phyloP scores from a whole-genome alignment of 495 filamentous ascomycete species.

The Coniosporium apollinis region DNA sequence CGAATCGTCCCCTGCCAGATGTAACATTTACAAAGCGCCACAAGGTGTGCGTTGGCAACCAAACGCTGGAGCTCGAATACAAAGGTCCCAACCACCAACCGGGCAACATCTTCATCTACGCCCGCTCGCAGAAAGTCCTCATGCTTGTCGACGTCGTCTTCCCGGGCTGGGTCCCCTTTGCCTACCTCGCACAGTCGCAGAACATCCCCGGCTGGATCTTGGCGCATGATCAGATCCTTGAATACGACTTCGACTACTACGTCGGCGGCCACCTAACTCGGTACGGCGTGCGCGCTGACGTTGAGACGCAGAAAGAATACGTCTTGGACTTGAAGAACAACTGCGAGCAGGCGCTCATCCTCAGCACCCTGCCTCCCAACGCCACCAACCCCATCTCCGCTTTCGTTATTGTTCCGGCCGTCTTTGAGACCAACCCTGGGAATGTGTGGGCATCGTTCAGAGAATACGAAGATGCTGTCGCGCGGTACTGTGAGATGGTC shows the following conservation, averaged over 20 bases:
- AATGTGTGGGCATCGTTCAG: slow-evolving; percentile 22
- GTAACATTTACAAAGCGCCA: slow-evolving; percentile 18
- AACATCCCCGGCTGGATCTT: slow-evolving; percentile 25
- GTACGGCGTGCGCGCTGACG: slow-evolving; percentile 19
- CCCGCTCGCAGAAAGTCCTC: slow-evolving; percentile 22
- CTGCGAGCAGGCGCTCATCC: slow-evolving; percentile 16
- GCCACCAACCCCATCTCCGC: slow-evolving; percentile 7
- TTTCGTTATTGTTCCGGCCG: slow-evolving; percentile 3
- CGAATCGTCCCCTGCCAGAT: slow-evolving; percentile 19
- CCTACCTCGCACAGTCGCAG: slow-evolving; percentile 17
- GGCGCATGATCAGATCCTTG: slow-evolving; percentile 25
- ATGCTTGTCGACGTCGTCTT: slow-evolving; percentile 27
- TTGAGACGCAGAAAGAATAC: slow-evolving; percentile 23
- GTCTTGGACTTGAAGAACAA: slow-evolving; percentile 20
- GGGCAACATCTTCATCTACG: slow-evolving; percentile 29
- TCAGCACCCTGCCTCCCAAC: slow-evolving; percentile 8
- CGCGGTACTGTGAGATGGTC: slow-evolving; percentile 15
- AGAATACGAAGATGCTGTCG: slow-evolving; percentile 16
- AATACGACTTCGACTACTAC: slow-evolving; percentile 25
- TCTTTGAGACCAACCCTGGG: slow-evolving; percentile 16
- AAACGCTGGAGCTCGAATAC: slow-evolving; percentile 25
- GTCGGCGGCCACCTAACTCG: slow-evolving; percentile 26
- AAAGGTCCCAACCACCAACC: slow-evolving; percentile 24
- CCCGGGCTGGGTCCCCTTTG: slow-evolving; percentile 28
- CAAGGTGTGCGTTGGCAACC: slow-evolving; percentile 20